Conservation (phyloP, 1,284 basidiomycete genomes). For the Binderoboletus segoi region DNA sequence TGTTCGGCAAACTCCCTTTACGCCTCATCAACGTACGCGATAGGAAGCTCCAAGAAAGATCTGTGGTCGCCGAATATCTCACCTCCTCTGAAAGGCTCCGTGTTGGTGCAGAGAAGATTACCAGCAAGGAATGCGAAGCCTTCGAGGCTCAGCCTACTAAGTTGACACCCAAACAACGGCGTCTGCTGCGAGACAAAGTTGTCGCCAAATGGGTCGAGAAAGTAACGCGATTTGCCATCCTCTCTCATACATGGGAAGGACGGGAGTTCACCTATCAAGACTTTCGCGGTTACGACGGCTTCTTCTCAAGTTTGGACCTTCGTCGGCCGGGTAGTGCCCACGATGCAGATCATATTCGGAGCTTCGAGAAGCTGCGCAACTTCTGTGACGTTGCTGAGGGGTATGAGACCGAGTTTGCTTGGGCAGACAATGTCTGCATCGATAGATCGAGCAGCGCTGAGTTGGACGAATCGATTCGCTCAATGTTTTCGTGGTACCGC, state of each 20-base stretch:
- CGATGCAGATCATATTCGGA: neutral
- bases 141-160: neutral
- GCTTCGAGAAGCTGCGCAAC: neutral
- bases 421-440: slow-evolving; percentile 13
- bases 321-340: neutral
- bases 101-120: neutral
- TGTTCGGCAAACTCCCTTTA: slow-evolving; percentile 4
- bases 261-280: neutral
- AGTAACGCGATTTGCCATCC: neutral
- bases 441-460: slow-evolving; percentile 9
- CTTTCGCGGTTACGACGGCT: neutral
- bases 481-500: slow-evolving; percentile 14
- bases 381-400: neutral
- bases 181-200: neutral
- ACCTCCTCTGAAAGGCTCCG: neutral
- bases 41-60: neutral
- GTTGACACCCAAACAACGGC: neutral
- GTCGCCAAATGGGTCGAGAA: neutral
- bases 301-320: neutral
- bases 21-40: neutral
- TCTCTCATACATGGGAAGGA: neutral
- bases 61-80: neutral
- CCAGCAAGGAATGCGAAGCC: neutral
- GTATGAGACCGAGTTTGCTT: neutral
- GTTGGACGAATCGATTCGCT: slow-evolving; percentile 12